These are phyloP conservation scores for Pyrus hybrid DNA, from an alignment of 331 rosid genomes.

Conservation along the genomic window DNA sequence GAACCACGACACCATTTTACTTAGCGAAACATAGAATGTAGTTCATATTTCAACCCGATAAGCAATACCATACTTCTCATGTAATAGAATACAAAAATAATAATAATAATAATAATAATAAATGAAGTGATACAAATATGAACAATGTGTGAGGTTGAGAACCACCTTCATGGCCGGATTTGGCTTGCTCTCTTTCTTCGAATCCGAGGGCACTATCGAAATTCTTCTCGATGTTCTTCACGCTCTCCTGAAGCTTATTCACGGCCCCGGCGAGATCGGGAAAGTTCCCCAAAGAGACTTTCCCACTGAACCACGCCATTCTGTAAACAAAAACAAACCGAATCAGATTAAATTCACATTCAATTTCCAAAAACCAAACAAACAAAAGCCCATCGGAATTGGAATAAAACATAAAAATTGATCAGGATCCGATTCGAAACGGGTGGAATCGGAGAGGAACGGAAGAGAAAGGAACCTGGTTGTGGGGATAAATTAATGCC, in stretches of 20 bases:
- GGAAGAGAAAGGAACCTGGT: slow-evolving; percentile 27
- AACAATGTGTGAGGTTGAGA: slow-evolving; percentile 7
- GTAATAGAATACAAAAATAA: background rate
- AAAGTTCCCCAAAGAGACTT: slow-evolving; percentile 78
- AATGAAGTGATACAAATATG: background rate
- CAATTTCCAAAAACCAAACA: background rate
- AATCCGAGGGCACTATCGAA: slow-evolving; percentile 89
- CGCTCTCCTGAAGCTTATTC: slow-evolving; percentile 98
- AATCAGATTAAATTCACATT: slow-evolving; percentile 2
- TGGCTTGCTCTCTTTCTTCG: slow-evolving; percentile 57
- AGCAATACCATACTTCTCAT: background rate
- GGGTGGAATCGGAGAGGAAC: background rate
- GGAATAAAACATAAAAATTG: background rate
- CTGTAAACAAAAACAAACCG: slow-evolving; percentile 23
- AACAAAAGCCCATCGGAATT: background rate
- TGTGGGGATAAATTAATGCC: background rate
- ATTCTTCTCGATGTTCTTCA: slow-evolving; percentile 94
- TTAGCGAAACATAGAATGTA: background rate
- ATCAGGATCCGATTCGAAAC: slow-evolving; percentile 13
- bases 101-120: background rate
- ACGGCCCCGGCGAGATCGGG: slow-evolving; percentile 98
- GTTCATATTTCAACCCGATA: background rate
- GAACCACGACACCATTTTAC: background rate
- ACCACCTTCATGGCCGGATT: slow-evolving; percentile 81
- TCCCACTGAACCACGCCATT: slow-evolving; percentile 96